These are phyloP conservation scores for Didymella lethalis DNA, from an alignment of 2,329 filamentous ascomycete species.

Conservation along the genomic window DNA sequence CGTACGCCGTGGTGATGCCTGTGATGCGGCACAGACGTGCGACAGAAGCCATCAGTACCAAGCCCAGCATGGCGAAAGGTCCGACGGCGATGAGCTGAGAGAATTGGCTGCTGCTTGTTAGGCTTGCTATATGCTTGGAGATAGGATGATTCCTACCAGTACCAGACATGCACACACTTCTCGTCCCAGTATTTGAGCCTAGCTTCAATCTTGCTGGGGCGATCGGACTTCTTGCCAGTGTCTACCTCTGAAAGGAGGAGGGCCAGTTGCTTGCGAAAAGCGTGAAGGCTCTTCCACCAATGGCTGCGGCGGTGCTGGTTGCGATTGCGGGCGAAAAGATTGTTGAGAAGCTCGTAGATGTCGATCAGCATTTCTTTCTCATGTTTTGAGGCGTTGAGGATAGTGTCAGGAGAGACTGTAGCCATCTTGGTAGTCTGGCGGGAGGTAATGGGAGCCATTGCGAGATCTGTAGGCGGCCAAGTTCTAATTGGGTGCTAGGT, in stretches of 20 bases:
- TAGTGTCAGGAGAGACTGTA: conserved; percentile 30
- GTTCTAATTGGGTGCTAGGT: not conserved
- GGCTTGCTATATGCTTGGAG: not conserved
- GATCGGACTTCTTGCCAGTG: conserved; percentile 29
- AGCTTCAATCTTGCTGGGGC: conserved; percentile 36
- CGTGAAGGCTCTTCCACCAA: conserved; percentile 81
- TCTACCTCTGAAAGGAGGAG: conserved; percentile 58
- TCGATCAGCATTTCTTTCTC: conserved; percentile 47
- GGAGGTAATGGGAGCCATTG: conserved; percentile 26
- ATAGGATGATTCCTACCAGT: conserved; percentile 37
- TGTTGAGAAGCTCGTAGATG: conserved; percentile 67
- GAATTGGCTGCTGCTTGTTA: conserved; percentile 47
- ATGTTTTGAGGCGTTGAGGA: conserved; percentile 30
- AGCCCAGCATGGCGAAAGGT: conserved; percentile 56
- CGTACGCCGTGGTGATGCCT: conserved; percentile 53
- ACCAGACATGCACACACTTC: conserved; percentile 46
- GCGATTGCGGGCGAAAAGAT: conserved; percentile 82
- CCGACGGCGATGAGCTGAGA: conserved; percentile 56
- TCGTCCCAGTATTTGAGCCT: conserved; percentile 53
- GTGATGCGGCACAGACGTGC: conserved; percentile 52
- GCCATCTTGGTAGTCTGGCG: conserved; percentile 19
- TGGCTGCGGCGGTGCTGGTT: conserved; percentile 85
- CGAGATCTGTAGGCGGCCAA: not conserved
- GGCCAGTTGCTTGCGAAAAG: conserved; percentile 72
- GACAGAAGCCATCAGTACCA: conserved; percentile 54